phyloP scores from a whole-genome alignment of 129 eudicot species.

The Chrysanthemum lavandulifolium region DNA sequence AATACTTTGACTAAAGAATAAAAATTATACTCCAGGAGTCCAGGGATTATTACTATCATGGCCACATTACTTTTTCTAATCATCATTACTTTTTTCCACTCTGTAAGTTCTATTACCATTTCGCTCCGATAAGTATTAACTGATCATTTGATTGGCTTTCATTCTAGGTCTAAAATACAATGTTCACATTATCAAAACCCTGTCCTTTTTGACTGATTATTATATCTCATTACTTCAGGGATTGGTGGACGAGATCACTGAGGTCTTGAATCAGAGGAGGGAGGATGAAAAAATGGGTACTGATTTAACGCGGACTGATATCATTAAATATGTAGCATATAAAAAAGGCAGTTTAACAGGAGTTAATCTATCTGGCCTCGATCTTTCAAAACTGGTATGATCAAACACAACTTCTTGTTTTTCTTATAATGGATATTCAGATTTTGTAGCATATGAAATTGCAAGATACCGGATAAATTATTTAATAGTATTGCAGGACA shows the following conservation, averaged over 20 bases:
- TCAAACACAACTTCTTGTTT: slow-evolving; percentile 6
- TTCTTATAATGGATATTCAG: background rate
- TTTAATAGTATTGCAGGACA: background rate
- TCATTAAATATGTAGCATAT: slow-evolving; percentile 34
- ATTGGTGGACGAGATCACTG: slow-evolving; percentile 63
- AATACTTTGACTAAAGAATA: background rate
- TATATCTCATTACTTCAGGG: slow-evolving; percentile 48
- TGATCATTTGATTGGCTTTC: slow-evolving; percentile 1
- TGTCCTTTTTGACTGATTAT: slow-evolving; percentile 11
- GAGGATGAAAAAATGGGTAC: slow-evolving; percentile 66
- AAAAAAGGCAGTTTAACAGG: slow-evolving; percentile 72
- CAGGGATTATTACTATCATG: background rate
- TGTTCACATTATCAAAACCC: background rate
- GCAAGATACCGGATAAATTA: background rate
- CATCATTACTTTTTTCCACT: background rate
- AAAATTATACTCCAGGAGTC: slow-evolving; percentile 9
- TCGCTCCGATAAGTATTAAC: background rate
- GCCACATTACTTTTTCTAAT: background rate
- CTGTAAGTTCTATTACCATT: background rate
- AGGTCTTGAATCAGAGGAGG: slow-evolving; percentile 51
- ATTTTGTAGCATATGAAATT: slow-evolving; percentile 8
- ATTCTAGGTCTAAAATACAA: background rate
- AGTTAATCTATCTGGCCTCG: slow-evolving; percentile 91
- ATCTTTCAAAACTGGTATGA: slow-evolving; percentile 90
- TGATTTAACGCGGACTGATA: slow-evolving; percentile 81